These are phyloP conservation scores for Hypomontagnella submonticulosa DNA, from an alignment of 495 filamentous ascomycete genomes.

Conservation along the genomic window DNA sequence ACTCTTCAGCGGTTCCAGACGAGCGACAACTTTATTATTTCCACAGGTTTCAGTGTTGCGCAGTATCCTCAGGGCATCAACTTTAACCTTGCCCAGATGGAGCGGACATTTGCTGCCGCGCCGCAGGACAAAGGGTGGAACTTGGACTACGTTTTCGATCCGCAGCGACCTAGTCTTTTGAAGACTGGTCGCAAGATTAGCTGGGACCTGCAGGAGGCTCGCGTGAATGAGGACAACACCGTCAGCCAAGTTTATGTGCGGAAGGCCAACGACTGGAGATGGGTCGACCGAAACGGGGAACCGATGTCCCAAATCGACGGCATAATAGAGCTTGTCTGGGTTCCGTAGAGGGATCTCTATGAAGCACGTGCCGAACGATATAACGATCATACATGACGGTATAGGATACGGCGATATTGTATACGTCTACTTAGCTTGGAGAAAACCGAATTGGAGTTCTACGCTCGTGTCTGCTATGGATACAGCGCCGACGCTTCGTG, in stretches of 20 bases:
- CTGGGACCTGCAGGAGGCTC: slow-evolving; percentile 64
- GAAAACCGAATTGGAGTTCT: slow-evolving; percentile 23
- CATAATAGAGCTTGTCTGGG: slow-evolving; percentile 64
- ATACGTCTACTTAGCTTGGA: slow-evolving; percentile 41
- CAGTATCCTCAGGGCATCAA: slow-evolving; percentile 68
- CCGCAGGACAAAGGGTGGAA: slow-evolving; percentile 65
- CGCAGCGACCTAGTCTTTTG: slow-evolving; percentile 58
- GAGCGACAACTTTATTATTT: slow-evolving; percentile 69
- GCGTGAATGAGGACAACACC: slow-evolving; percentile 53
- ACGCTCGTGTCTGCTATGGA: slow-evolving; percentile 21
- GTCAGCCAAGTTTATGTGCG: slow-evolving; percentile 61
- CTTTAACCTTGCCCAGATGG: slow-evolving; percentile 70
- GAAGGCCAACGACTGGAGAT: slow-evolving; percentile 60
- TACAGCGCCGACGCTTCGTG: slow-evolving; percentile 3
- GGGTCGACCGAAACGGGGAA: slow-evolving; percentile 56
- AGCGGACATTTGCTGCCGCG: slow-evolving; percentile 70
- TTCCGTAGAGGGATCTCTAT: slow-evolving; percentile 46
- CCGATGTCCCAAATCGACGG: slow-evolving; percentile 61
- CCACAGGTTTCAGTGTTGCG: slow-evolving; percentile 73
- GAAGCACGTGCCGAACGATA: slow-evolving; percentile 32
- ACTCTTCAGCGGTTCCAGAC: slow-evolving; percentile 75
- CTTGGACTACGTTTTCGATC: slow-evolving; percentile 62
- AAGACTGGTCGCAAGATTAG: slow-evolving; percentile 62
- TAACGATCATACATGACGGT: slow-evolving; percentile 47
- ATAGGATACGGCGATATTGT: slow-evolving; percentile 35